phyloP scores from a whole-genome alignment of 352 stramenopile species.

The Phytopythium vexans region DNA sequence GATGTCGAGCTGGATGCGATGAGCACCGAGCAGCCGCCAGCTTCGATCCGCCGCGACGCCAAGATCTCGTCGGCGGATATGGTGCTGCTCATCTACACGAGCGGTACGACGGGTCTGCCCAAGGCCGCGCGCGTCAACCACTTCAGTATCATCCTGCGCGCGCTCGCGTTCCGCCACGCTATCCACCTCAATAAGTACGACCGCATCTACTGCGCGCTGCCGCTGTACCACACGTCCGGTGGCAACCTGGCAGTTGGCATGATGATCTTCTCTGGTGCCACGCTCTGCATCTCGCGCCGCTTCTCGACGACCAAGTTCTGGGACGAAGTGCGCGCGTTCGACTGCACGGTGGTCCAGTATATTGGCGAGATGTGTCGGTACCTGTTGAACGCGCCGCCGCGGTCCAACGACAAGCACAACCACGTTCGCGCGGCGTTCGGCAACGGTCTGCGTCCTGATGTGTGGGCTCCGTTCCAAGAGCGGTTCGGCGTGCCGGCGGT shows the following conservation, averaged over 20 bases:
- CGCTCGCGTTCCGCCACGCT: constrained; percentile 41
- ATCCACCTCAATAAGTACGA: constrained; percentile 58
- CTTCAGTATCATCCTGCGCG: constrained; percentile 65
- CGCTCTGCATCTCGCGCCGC: constrained; percentile 67
- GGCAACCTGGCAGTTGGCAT: constrained; percentile 79
- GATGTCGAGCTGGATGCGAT: constrained; percentile 31
- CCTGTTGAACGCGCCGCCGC: constrained; percentile 54
- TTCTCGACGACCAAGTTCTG: constrained; percentile 80
- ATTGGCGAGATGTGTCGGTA: constrained; percentile 91
- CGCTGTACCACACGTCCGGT: constrained; percentile 83
- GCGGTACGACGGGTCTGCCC: constrained; percentile 75
- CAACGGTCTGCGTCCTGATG: constrained; percentile 88
- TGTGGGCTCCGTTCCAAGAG: constrained; percentile 85
- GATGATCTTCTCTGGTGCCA: constrained; percentile 73
- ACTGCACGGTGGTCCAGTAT: constrained; percentile 86
- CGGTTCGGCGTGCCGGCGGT: constrained; percentile 84
- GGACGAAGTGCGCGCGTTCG: constrained; percentile 61
- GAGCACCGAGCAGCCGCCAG: constrained; percentile 19
- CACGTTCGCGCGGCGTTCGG: constrained; percentile 83
- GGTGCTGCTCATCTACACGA: constrained; percentile 83
- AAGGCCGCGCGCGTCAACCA: constrained; percentile 80
- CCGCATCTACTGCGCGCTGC: constrained; percentile 76
- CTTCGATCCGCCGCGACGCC: constrained; percentile 21
- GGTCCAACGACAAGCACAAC: constrained; percentile 58
- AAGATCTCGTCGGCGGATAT: constrained; percentile 54